Conservation (phyloP, 2,329 filamentous ascomycete genomes). For the Coniochaeta sp. region DNA sequence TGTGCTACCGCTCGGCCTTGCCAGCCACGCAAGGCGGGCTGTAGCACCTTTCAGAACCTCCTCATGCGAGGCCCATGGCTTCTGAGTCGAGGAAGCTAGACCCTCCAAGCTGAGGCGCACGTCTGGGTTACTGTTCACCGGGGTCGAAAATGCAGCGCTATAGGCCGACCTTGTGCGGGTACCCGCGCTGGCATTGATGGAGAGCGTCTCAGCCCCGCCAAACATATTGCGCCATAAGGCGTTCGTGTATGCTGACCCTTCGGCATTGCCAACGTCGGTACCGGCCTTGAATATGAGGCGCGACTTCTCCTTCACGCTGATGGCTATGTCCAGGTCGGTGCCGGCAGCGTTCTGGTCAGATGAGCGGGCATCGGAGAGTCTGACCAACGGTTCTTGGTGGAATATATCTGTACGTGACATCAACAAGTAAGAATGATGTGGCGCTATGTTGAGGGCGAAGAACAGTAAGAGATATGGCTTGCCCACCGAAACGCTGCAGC, state of each 20-base stretch:
- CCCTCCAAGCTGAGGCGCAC: slow-evolving; percentile 71
- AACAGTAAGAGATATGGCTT: neutral
- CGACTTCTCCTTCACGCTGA: slow-evolving; percentile 72
- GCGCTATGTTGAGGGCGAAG: slow-evolving; percentile 1
- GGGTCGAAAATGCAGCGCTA: slow-evolving; percentile 75
- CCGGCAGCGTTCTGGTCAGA: slow-evolving; percentile 62
- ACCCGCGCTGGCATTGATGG: slow-evolving; percentile 78
- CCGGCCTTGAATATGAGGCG: slow-evolving; percentile 86
- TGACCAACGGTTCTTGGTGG: slow-evolving; percentile 73
- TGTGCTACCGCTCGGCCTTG: slow-evolving; percentile 47
- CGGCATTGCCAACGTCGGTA: slow-evolving; percentile 87
- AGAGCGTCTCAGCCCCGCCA: slow-evolving; percentile 85
- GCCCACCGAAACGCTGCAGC: slow-evolving; percentile 70
- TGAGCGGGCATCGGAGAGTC: slow-evolving; percentile 67
- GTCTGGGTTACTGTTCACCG: slow-evolving; percentile 78
- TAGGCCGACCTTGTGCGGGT: slow-evolving; percentile 90
- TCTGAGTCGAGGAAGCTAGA: slow-evolving; percentile 75
- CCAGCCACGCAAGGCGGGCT: slow-evolving; percentile 69
- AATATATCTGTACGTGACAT: slow-evolving; percentile 63
- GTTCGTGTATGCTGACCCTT: slow-evolving; percentile 89
- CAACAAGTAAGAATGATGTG: neutral
- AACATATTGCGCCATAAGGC: slow-evolving; percentile 86
- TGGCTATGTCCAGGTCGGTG: slow-evolving; percentile 73
- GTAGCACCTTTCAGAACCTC: slow-evolving; percentile 75
- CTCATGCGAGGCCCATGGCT: slow-evolving; percentile 90